These are phyloP conservation scores for Sporothrix globosa DNA, from an alignment of 2,329 filamentous ascomycete genomes.

Conservation along the genomic window DNA sequence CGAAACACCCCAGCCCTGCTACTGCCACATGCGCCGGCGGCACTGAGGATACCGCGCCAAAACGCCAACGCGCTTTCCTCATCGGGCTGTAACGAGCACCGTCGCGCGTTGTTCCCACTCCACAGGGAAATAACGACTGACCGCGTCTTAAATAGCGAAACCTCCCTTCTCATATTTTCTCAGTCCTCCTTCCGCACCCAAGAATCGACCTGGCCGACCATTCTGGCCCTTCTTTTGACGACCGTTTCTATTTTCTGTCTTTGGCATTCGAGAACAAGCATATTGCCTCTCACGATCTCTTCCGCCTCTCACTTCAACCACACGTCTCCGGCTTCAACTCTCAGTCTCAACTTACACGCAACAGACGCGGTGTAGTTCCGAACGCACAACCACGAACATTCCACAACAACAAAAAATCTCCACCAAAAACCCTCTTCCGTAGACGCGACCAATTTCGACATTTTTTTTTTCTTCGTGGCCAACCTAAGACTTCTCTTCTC, in stretches of 20 bases:
- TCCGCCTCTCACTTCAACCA: not conserved
- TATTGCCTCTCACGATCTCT: conserved; percentile 14
- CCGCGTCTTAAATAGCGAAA: conserved; percentile 37
- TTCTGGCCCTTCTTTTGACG: conserved; percentile 27
- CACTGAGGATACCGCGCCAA: conserved; percentile 33
- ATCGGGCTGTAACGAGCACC: conserved; percentile 22
- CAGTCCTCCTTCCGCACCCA: conserved; percentile 21
- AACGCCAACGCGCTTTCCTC: conserved; percentile 37
- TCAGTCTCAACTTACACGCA: conserved; percentile 24
- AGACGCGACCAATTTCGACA: conserved; percentile 27
- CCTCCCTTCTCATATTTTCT: conserved; percentile 33
- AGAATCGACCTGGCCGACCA: conserved; percentile 17
- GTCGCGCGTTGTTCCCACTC: conserved; percentile 37
- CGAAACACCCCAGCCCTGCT: conserved; percentile 11
- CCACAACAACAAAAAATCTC: conserved; percentile 31
- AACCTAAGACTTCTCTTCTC: not conserved
- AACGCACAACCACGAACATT: conserved; percentile 31
- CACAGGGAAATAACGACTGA: conserved; percentile 34
- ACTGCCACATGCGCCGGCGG: conserved; percentile 12
- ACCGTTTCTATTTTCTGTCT: conserved; percentile 25
- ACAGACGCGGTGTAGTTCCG: conserved; percentile 25
- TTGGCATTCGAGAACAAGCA: conserved; percentile 21
- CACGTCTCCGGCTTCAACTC: not conserved
- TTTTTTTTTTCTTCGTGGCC: conserved; percentile 17
- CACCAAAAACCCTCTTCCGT: conserved; percentile 19